Percentiles rank a stretch among this genome's conserved stretches.
Conservation (phyloP, 2,329 filamentous ascomycete genomes). For the Fusarium tuaranense region DNA sequence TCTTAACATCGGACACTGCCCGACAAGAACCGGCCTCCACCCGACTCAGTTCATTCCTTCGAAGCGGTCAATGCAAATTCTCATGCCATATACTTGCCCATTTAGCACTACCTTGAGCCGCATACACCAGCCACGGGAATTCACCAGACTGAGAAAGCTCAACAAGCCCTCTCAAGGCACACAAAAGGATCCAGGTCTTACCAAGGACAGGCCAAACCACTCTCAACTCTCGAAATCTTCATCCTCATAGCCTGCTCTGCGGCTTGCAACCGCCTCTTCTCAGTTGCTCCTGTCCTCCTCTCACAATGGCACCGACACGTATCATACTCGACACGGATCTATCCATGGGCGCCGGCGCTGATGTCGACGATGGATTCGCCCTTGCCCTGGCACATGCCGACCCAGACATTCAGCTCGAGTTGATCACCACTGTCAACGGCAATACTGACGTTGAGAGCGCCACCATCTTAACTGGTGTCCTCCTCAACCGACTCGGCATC, state of each 20-base stretch:
- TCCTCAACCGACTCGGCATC: conserved; percentile 13
- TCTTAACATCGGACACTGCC: neutral
- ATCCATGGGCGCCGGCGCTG: conserved; percentile 61
- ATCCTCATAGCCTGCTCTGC: neutral
- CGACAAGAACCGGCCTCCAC: neutral
- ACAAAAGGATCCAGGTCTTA: neutral
- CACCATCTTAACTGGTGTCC: conserved; percentile 53
- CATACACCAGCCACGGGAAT: neutral
- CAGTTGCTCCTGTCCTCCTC: conserved; percentile 43
- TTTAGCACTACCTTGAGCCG: neutral
- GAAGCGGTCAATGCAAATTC: neutral
- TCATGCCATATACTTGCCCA: neutral
- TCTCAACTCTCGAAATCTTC: neutral
- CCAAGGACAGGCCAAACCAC: neutral
- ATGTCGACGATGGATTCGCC: conserved; percentile 75
- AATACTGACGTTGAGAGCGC: conserved; percentile 88
- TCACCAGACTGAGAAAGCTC: neutral
- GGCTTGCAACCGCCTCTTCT: neutral
- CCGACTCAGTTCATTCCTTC: neutral
- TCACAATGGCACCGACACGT: conserved; percentile 73
- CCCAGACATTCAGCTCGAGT: conserved; percentile 75
- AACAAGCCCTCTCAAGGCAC: neutral
- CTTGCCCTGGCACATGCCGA: conserved; percentile 53
- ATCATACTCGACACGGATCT: conserved; percentile 25
- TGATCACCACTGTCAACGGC: conserved; percentile 85